Evolutionary conservation across 83 land plant genomes (phyloP).

Genomic region (Isoetes engelmannii): DNA sequence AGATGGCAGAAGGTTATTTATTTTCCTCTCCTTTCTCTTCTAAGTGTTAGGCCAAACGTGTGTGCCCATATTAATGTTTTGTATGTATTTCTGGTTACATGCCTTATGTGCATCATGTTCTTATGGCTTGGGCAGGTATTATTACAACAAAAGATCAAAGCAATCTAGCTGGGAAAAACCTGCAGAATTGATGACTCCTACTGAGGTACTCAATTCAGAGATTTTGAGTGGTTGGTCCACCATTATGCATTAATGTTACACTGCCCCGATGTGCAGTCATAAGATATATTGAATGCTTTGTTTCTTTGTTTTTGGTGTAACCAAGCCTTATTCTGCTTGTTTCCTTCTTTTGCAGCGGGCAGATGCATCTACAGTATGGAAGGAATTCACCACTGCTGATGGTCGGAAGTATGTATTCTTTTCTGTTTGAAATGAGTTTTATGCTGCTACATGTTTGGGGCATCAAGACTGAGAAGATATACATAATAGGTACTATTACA

Average conservation of each 20-base stretch:
- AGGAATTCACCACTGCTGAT: constrained; percentile 76
- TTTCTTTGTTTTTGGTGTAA: constrained; percentile 10
- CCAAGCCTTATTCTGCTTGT: neutral
- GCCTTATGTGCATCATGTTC: neutral
- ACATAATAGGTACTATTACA: constrained; percentile 72
- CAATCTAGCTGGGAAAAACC: constrained; percentile 98
- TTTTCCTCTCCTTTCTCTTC: neutral
- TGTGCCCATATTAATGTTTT: neutral
- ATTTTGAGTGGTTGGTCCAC: neutral
- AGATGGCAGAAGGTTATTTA: constrained; percentile 62
- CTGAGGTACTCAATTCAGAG: constrained; percentile 55
- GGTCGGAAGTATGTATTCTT: constrained; percentile 59
- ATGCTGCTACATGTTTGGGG: neutral
- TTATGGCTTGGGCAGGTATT: constrained; percentile 47
- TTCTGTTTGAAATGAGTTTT: neutral
- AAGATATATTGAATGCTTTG: neutral
- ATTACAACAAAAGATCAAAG: constrained; percentile 78
- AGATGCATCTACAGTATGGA: constrained; percentile 94
- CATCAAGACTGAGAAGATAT: neutral
- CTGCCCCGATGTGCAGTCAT: neutral
- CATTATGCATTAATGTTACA: neutral
- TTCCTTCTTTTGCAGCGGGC: constrained; percentile 57
- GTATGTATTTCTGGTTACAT: neutral
- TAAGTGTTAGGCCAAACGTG: neutral
- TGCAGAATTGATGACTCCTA: constrained; percentile 80